Conservation (phyloP, 2,329 filamentous ascomycete genomes). For the Macrophomina tecta region DNA sequence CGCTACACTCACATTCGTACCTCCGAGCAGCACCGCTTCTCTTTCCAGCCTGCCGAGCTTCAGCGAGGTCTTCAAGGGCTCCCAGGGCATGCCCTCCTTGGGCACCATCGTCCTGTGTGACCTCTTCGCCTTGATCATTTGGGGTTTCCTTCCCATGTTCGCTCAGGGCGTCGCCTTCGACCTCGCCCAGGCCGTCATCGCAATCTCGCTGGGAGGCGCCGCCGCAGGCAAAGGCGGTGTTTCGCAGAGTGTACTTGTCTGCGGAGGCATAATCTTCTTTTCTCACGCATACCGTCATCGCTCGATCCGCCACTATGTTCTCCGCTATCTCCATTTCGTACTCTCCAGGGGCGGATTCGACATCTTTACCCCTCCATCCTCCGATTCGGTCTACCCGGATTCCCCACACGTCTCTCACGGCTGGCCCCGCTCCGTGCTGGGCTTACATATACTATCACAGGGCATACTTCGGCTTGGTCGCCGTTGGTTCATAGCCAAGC, state of each 20-base stretch:
- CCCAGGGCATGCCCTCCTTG: slow-evolving; percentile 82
- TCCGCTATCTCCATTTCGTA: slow-evolving; percentile 54
- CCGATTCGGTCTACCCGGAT: slow-evolving; percentile 41
- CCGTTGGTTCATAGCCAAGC: slow-evolving; percentile 34
- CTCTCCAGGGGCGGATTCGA: slow-evolving; percentile 49
- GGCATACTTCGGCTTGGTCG: slow-evolving; percentile 74
- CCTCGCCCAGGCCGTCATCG: slow-evolving; percentile 90
- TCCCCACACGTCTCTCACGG: slow-evolving; percentile 60
- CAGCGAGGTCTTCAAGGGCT: slow-evolving; percentile 89
- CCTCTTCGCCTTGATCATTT: slow-evolving; percentile 79
- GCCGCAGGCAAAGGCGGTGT: slow-evolving; percentile 71
- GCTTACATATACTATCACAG: slow-evolving; percentile 77
- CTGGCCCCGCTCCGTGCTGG: slow-evolving; percentile 72
- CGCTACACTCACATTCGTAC: slow-evolving; percentile 89
- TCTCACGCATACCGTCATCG: slow-evolving; percentile 43
- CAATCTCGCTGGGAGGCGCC: slow-evolving; percentile 85
- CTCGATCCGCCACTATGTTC: slow-evolving; percentile 37
- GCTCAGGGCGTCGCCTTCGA: slow-evolving; percentile 88
- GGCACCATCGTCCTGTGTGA: slow-evolving; percentile 86
- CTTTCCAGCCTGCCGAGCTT: slow-evolving; percentile 78
- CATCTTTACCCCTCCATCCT: slow-evolving; percentile 46
- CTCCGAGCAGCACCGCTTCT: slow-evolving; percentile 74
- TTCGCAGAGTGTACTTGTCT: slow-evolving; percentile 74
- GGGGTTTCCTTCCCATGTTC: slow-evolving; percentile 86
- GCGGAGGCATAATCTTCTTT: slow-evolving; percentile 68